These are phyloP conservation scores for Microsporum canis DNA, from an alignment of 2,329 filamentous ascomycete species.

Conservation along the genomic window DNA sequence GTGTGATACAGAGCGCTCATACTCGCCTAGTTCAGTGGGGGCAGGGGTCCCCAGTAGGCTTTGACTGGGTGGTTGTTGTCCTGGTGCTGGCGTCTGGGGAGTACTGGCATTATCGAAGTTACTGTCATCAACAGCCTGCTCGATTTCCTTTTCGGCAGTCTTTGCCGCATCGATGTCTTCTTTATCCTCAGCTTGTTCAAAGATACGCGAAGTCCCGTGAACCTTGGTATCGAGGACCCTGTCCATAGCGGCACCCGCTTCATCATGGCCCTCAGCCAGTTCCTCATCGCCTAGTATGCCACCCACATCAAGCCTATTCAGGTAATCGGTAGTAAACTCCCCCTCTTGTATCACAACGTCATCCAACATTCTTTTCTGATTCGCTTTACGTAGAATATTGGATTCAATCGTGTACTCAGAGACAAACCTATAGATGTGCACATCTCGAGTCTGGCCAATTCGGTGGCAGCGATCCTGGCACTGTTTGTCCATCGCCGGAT, in stretches of 20 bases:
- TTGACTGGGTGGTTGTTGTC: conserved; percentile 12
- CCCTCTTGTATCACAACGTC: conserved; percentile 98
- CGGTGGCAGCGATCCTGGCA: conserved; percentile 96
- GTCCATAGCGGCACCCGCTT: conserved; percentile 74
- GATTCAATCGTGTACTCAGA: conserved; percentile 94
- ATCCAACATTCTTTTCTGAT: conserved; percentile 94
- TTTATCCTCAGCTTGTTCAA: conserved; percentile 82
- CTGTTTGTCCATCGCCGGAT: conserved; percentile 98
- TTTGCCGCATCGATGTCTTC: conserved; percentile 86
- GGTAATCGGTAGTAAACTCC: conserved; percentile 94
- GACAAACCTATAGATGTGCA: conserved; percentile 92
- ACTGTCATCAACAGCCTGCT: conserved; percentile 62
- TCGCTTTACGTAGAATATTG: conserved; percentile 91
- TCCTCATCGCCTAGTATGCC: conserved; percentile 53
- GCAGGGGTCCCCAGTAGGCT: conserved; percentile 26
- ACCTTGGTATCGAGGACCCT: conserved; percentile 63
- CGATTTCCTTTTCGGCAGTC: conserved; percentile 76
- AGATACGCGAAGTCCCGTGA: conserved; percentile 55
- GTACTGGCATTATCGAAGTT: conserved; percentile 62
- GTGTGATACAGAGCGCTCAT: conserved; percentile 8
- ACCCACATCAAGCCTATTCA: conserved; percentile 61
- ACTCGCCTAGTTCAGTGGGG: conserved; percentile 29
- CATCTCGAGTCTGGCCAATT: conserved; percentile 93
- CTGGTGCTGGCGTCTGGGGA: conserved; percentile 24
- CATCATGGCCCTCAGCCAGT: conserved; percentile 53